phyloP scores from a whole-genome alignment of 1,139 yeast species.

The Hansenula sp. region DNA sequence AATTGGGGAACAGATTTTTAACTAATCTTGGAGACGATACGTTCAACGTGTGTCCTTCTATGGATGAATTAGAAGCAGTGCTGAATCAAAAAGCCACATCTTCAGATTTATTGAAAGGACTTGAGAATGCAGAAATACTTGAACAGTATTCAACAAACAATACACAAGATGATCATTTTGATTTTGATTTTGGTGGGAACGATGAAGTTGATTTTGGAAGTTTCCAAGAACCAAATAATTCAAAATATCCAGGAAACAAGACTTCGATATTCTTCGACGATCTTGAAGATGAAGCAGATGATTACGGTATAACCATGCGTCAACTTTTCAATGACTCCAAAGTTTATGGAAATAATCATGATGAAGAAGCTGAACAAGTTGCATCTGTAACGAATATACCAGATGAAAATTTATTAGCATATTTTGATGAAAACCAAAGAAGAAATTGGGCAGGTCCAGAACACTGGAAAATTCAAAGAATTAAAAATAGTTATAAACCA shows the following conservation, averaged over 20 bases:
- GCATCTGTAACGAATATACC: constrained; percentile 30
- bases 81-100: constrained; percentile 15
- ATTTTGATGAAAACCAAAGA: constrained; percentile 67
- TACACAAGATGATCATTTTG: constrained; percentile 6
- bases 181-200: not conserved
- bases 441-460: constrained; percentile 90
- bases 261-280: constrained; percentile 27
- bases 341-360: constrained; percentile 7
- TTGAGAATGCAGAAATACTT: constrained; percentile 9
- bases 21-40: constrained; percentile 1
- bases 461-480: constrained; percentile 79
- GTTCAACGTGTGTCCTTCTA: constrained; percentile 15
- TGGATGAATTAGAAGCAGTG: constrained; percentile 14
- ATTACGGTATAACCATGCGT: constrained; percentile 22
- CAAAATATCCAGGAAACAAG: constrained; percentile 19
- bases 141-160: constrained; percentile 1
- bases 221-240: constrained; percentile 9
- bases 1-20: constrained; percentile 6
- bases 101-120: constrained; percentile 12
- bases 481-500: constrained; percentile 31
- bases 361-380: constrained; percentile 6
- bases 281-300: constrained; percentile 23
- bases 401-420: constrained; percentile 68
- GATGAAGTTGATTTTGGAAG: not conserved
- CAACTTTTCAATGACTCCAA: constrained; percentile 20